Evolutionary conservation across 1,139 yeast species (phyloP).

Genomic region (Lodderomyces parapsilosis): DNA sequence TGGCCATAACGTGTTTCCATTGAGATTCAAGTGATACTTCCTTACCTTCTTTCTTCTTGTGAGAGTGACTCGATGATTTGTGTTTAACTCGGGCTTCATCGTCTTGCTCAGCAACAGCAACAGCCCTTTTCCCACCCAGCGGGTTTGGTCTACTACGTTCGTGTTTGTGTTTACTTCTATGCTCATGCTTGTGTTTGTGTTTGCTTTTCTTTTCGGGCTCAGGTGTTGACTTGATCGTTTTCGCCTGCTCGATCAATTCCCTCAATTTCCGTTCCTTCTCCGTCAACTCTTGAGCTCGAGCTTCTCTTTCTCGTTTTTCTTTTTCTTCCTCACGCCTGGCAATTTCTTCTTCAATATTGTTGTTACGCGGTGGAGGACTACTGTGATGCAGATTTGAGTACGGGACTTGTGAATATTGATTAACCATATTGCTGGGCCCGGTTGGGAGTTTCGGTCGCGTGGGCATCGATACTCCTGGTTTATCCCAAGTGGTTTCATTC

Average conservation of each 20-base stretch:
- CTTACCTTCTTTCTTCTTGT: background rate
- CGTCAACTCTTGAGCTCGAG: constrained; percentile 28
- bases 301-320: constrained; percentile 31
- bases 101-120: background rate
- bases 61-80: background rate
- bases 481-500: constrained; percentile 58
- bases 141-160: constrained; percentile 9
- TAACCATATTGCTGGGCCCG: constrained; percentile 21
- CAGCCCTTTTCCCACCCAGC: constrained; percentile 3
- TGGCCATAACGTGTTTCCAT: constrained; percentile 70
- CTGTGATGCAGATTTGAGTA: background rate
- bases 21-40: constrained; percentile 27
- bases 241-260: constrained; percentile 35
- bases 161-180: constrained; percentile 11
- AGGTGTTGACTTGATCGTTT: constrained; percentile 8
- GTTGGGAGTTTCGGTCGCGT: constrained; percentile 21
- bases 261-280: constrained; percentile 37
- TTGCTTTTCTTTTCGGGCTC: constrained; percentile 11
- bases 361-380: background rate
- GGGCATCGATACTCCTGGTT: constrained; percentile 33
- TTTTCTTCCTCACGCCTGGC: constrained; percentile 39
- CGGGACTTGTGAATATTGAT: background rate
- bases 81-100: background rate
- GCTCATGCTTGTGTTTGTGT: constrained; percentile 12
- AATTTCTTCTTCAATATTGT: constrained; percentile 14